Base-by-base conservation (phyloP, 208 protist genomes). In the Leishmania tarentolae region DNA sequence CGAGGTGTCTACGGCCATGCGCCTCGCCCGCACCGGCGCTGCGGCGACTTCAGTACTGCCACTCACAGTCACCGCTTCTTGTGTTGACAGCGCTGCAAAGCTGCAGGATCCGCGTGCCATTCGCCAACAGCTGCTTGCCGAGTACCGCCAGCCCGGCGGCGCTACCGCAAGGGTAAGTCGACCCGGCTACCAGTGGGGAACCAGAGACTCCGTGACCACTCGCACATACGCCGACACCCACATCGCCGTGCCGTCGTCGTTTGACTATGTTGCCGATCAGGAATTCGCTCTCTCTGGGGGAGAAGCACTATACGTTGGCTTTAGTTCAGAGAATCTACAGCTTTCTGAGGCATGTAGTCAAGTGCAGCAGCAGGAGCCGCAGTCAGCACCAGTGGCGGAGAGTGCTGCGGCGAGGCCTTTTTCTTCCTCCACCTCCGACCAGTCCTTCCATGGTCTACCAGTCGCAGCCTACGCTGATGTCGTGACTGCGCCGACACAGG, bases 261-360 rank as follows among this genome's bases (percentile, higher is more conserved):
- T 17, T 1, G 28, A 37, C 5, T 40, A 47, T 40, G 56, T 68
- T 5, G 28, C 56, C 37, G 56, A 77, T 4, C 52, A 8, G 17
- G 75, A 56, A 9, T 24, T 53, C 40, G 71, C 50, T 7, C 35
- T 57, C 66, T 35, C 44, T 31, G 52, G 61, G 8, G 61, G n/a
- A 5, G 65, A 74, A 5, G n/a, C 77, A 0, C 11, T 66, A 50
- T 85, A 85, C 77, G 69, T 82, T 69, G 82, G 82, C 61, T 85
- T 78, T 53, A 85, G 76, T 56, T 68, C 77, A 21, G 82, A 81
- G 50, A 85, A 77, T 78, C 63, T 85, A 28, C 77, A 85, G 72
- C 82, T 79, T 17, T 85, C 76, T 21, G n/a, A 35, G 9, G 72
- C 76, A 0, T 76, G 81, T 40, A 40, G 50, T 24, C 52, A 63